Conservation (phyloP, 768 basidiomycete species). For the Phylloporus sp. region DNA sequence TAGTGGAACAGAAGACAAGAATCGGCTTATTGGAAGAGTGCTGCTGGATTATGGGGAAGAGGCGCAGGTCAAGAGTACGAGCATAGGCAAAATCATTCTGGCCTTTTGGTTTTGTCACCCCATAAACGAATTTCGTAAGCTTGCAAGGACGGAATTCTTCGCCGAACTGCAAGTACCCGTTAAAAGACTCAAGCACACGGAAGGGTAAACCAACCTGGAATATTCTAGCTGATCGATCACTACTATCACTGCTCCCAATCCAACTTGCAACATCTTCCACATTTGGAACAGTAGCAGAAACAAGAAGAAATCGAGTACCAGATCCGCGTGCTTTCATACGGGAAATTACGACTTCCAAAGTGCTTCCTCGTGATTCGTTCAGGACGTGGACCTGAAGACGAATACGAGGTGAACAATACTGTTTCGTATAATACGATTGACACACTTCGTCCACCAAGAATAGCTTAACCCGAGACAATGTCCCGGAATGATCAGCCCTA, state of each 20-base stretch:
- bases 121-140: slow-evolving; percentile 67
- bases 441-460: slow-evolving; percentile 89
- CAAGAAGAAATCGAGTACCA: slow-evolving; percentile 74
- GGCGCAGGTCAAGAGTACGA: slow-evolving; percentile 61
- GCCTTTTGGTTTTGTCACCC: slow-evolving; percentile 53
- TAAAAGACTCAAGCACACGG: background rate
- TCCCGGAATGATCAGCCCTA: slow-evolving; percentile 60
- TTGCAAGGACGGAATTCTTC: slow-evolving; percentile 89
- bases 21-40: slow-evolving; percentile 80
- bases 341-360: slow-evolving; percentile 89
- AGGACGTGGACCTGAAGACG: slow-evolving; percentile 77
- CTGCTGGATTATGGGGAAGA: slow-evolving; percentile 68
- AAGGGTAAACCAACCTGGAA: slow-evolving; percentile 51
- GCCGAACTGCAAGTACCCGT: slow-evolving; percentile 59
- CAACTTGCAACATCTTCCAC: slow-evolving; percentile 85
- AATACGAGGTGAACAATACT: background rate
- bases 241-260: slow-evolving; percentile 52
- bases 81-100: slow-evolving; percentile 80
- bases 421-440: background rate
- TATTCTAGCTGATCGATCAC: slow-evolving; percentile 47
- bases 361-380: slow-evolving; percentile 85
- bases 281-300: slow-evolving; percentile 94
- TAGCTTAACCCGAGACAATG: slow-evolving; percentile 66
- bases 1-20: slow-evolving; percentile 82
- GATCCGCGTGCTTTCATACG: slow-evolving; percentile 80